Evolutionary conservation across 1,284 basidiomycete species (phyloP).

Genomic region (Fomitopsis palustris): DNA sequence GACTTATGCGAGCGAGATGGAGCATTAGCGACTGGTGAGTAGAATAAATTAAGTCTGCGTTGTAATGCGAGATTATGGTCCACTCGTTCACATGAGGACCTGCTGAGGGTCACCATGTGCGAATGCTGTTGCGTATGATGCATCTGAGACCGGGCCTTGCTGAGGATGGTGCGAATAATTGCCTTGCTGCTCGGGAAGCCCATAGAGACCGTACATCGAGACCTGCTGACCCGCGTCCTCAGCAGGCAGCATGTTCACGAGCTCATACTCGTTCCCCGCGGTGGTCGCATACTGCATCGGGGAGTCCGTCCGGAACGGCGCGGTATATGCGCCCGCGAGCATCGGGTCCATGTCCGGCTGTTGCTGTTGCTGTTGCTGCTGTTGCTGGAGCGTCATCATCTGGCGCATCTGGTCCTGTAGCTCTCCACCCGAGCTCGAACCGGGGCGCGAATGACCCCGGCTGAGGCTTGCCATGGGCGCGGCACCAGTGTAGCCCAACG

Average conservation of each 20-base stretch:
- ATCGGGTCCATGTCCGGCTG: constrained; percentile 13
- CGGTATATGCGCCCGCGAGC: constrained; percentile 11
- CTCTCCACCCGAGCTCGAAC: constrained; percentile 27
- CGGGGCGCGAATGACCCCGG: constrained; percentile 13
- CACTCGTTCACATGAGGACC: constrained; percentile 15
- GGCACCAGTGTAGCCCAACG: constrained; percentile 32
- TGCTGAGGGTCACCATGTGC: constrained; percentile 14
- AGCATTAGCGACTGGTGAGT: background rate
- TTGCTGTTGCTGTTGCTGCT: too few species aligned
- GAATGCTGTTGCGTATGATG: constrained; percentile 10
- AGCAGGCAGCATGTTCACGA: constrained; percentile 12
- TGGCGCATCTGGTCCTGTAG: constrained; percentile 31
- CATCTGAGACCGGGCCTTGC: background rate
- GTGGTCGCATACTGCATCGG: constrained; percentile 24
- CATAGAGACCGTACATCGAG: constrained; percentile 8
- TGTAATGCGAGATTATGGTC: background rate
- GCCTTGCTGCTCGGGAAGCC: constrained; percentile 6
- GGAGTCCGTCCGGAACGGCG: constrained; percentile 25
- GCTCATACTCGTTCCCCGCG: constrained; percentile 17
- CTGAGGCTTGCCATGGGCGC: constrained; percentile 6
- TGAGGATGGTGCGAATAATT: constrained; percentile 10
- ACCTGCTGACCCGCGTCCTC: constrained; percentile 7
- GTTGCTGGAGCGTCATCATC: constrained; percentile 25
- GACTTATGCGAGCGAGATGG: background rate
- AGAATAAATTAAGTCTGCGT: constrained; percentile 4